phyloP scores from a whole-genome alignment of 2,329 filamentous ascomycete species.

The Fusarium transvaalense region DNA sequence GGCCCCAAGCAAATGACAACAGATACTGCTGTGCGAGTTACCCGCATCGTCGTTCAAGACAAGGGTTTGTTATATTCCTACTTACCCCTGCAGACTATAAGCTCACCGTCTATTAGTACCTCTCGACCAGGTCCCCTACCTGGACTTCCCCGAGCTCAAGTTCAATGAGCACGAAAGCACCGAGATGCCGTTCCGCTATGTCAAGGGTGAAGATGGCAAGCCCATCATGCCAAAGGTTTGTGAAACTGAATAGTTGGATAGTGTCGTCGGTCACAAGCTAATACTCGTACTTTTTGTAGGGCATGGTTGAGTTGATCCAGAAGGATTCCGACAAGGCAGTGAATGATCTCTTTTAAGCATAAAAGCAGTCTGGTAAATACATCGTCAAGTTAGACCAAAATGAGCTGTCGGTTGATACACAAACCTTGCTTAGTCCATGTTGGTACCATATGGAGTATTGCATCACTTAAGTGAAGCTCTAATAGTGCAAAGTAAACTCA shows the following conservation, averaged over 20 bases:
- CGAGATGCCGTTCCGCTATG: slow-evolving; percentile 98
- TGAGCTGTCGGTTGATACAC: neutral
- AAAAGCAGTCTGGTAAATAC: neutral
- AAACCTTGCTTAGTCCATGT: neutral
- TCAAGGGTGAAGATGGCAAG: slow-evolving; percentile 78
- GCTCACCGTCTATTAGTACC: slow-evolving; percentile 66
- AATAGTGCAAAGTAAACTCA: neutral
- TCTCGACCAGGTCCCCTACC: slow-evolving; percentile 81
- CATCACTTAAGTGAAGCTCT: neutral
- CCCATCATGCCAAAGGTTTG: slow-evolving; percentile 91
- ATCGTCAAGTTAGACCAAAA: neutral
- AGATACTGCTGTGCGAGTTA: slow-evolving; percentile 95
- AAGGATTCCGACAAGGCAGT: slow-evolving; percentile 94
- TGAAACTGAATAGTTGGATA: neutral
- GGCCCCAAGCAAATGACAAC: slow-evolving; percentile 98
- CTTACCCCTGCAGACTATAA: neutral
- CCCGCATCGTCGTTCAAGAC: slow-evolving; percentile 87
- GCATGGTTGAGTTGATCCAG: slow-evolving; percentile 94
- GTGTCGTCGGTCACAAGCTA: slow-evolving; percentile 30
- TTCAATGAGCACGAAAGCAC: slow-evolving; percentile 94
- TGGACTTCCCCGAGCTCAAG: slow-evolving; percentile 90
- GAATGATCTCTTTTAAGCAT: slow-evolving; percentile 78
- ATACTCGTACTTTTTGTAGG: slow-evolving; percentile 63
- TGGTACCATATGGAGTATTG: neutral
- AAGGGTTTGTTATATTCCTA: slow-evolving; percentile 70